These are phyloP conservation scores for Talaromyces sp. DNA, from an alignment of 2,329 filamentous ascomycete genomes.

Conservation along the genomic window DNA sequence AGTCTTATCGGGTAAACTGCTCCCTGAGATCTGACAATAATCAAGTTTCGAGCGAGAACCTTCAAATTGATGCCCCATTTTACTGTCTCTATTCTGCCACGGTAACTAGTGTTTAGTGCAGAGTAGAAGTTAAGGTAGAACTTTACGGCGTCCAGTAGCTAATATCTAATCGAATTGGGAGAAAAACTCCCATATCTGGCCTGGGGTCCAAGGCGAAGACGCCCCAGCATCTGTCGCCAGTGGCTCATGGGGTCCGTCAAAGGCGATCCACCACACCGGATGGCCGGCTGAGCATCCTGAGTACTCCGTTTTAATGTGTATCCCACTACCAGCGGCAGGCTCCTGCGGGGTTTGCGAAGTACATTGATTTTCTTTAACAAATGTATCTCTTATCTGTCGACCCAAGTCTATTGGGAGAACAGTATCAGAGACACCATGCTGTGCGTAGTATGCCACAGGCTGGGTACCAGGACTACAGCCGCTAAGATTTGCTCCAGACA, in stretches of 20 bases:
- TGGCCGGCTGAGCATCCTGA: neutral
- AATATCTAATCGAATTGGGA: neutral
- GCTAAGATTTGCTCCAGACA: conserved; percentile 5
- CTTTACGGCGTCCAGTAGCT: neutral
- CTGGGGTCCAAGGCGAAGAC: conserved; percentile 4
- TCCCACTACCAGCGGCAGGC: neutral
- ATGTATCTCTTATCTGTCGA: conserved; percentile 2
- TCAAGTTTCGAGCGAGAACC: neutral
- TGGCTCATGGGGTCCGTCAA: conserved; percentile 2
- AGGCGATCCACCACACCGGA: conserved; percentile 3
- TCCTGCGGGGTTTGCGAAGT: neutral
- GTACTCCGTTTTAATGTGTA: conserved; percentile 4
- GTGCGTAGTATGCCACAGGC: conserved; percentile 4
- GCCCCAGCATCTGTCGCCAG: conserved; percentile 1
- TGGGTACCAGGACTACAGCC: conserved; percentile 2
- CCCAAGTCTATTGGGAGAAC: neutral
- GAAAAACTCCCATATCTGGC: conserved; percentile 3
- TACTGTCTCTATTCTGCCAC: neutral
- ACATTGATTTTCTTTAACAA: conserved; percentile 4
- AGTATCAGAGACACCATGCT: conserved; percentile 3
- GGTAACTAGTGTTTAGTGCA: neutral
- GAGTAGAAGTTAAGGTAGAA: neutral
- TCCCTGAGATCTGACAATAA: too few relatives aligned
- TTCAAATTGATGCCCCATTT: neutral
- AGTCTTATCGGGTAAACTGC: too few relatives aligned